These are phyloP conservation scores for Lactarius vividus DNA, from an alignment of 768 basidiomycete species.

Conservation along the genomic window DNA sequence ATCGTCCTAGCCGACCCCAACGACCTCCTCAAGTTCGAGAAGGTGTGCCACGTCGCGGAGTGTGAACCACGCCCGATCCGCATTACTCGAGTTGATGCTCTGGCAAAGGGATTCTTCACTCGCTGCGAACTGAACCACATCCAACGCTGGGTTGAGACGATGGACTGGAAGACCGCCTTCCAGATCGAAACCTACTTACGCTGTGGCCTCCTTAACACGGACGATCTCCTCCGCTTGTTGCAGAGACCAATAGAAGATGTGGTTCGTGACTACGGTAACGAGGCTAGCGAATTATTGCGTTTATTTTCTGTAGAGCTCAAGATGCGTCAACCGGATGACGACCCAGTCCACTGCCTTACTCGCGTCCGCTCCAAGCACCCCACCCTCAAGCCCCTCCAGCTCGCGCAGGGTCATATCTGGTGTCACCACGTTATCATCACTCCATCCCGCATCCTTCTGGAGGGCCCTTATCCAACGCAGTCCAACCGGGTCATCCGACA, in stretches of 20 bases:
- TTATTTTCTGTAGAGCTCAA: slow-evolving; percentile 51
- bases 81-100: slow-evolving; percentile 46
- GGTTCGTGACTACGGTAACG: slow-evolving; percentile 32
- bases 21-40: slow-evolving; percentile 51
- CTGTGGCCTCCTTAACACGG: slow-evolving; percentile 59
- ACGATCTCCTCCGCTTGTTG: slow-evolving; percentile 48
- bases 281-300: slow-evolving; percentile 51
- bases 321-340: slow-evolving; percentile 41
- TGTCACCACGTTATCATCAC: slow-evolving; percentile 77
- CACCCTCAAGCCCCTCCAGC: slow-evolving; percentile 27
- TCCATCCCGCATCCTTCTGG: slow-evolving; percentile 68
- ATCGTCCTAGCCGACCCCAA: slow-evolving; percentile 51
- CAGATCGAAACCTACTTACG: slow-evolving; percentile 70
- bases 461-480: slow-evolving; percentile 73
- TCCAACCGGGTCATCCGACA: slow-evolving; percentile 79
- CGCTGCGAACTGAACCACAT: slow-evolving; percentile 46
- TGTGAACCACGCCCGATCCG: slow-evolving; percentile 32
- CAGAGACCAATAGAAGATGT: slow-evolving; percentile 45
- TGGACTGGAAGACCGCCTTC: slow-evolving; percentile 69
- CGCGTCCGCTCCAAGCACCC: slow-evolving; percentile 34
- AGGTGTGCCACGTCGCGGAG: slow-evolving; percentile 54
- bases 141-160: slow-evolving; percentile 41
- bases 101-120: slow-evolving; percentile 49
- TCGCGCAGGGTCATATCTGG: slow-evolving; percentile 47
- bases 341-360: slow-evolving; percentile 47